Evolutionary conservation across 1,139 yeast genomes (phyloP).

Genomic region (Pichia sp.): DNA sequence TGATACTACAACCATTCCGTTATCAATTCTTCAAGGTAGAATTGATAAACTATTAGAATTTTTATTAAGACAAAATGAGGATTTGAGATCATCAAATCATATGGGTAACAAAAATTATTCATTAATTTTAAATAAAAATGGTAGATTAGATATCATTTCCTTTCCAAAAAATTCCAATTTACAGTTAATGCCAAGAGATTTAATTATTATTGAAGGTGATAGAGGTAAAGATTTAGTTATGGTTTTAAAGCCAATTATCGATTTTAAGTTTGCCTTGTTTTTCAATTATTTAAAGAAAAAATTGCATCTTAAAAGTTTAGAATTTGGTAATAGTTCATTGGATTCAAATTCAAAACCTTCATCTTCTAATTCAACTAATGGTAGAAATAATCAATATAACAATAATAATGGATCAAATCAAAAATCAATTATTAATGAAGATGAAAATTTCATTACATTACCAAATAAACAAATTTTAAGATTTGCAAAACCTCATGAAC

Average conservation of each 20-base stretch:
- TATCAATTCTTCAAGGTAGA: slow-evolving; percentile 34
- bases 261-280: slow-evolving; percentile 71
- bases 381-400: slow-evolving; percentile 30
- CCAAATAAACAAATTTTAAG: slow-evolving; percentile 66
- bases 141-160: slow-evolving; percentile 45
- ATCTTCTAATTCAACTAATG: slow-evolving; percentile 31
- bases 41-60: slow-evolving; percentile 34
- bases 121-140: slow-evolving; percentile 51
- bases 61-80: slow-evolving; percentile 30
- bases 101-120: slow-evolving; percentile 28
- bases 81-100: slow-evolving; percentile 27
- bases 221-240: slow-evolving; percentile 89
- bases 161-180: slow-evolving; percentile 48
- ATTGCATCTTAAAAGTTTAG: slow-evolving; percentile 72
- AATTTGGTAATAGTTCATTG: slow-evolving; percentile 39
- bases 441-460: slow-evolving; percentile 32
- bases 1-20: slow-evolving; percentile 10
- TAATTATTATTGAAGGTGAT: slow-evolving; percentile 94
- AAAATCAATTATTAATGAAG: slow-evolving; percentile 32
- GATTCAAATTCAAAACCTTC: slow-evolving; percentile 5
- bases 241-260: slow-evolving; percentile 60
- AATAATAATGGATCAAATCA: slow-evolving; percentile 21
- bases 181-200: slow-evolving; percentile 58
- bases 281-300: slow-evolving; percentile 74
- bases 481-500: slow-evolving; percentile 59